Evolutionary conservation across 352 stramenopile genomes (phyloP).

Genomic region (Globisporangium okanoganense): DNA sequence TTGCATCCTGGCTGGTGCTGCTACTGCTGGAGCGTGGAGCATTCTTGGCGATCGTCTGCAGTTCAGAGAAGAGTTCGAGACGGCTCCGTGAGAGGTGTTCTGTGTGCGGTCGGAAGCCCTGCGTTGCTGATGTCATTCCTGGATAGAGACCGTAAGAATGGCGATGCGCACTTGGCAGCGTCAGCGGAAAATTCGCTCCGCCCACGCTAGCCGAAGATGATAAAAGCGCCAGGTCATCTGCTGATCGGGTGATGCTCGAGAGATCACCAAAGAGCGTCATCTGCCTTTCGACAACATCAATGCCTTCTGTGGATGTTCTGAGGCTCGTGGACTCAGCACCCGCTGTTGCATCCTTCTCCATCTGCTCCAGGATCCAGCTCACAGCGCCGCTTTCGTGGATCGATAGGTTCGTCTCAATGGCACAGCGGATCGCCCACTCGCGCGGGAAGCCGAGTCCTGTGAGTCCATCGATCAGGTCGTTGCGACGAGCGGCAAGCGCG

Average conservation of each 20-base stretch:
- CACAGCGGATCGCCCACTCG: conserved; percentile 71
- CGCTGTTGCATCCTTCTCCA: conserved; percentile 60
- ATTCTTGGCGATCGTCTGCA: not conserved
- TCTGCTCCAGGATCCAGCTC: conserved; percentile 89
- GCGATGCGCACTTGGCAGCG: not conserved
- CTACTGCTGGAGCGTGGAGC: not conserved
- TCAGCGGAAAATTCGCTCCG: not conserved
- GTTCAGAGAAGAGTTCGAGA: conserved; percentile 3
- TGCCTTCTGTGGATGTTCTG: not conserved
- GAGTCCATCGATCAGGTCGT: conserved; percentile 71
- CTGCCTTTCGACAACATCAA: not conserved
- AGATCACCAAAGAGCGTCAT: conserved; percentile 2
- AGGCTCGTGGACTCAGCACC: not conserved
- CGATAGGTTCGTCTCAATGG: conserved; percentile 36
- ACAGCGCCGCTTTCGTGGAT: conserved; percentile 71
- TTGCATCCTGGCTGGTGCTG: not conserved
- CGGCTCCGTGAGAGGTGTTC: conserved; percentile 9
- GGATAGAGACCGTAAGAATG: not conserved
- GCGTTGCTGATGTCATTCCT: not conserved
- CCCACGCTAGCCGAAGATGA: not conserved
- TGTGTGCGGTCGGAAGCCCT: conserved; percentile 7
- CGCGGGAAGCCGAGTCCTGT: conserved; percentile 81
- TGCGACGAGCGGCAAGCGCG: conserved; percentile 10
- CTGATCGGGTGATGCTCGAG: conserved; percentile 7
- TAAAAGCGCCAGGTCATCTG: conserved; percentile 11